Evolutionary conservation across 257 asterid species (phyloP).

Genomic region (Fraxinus quadrangulata): DNA sequence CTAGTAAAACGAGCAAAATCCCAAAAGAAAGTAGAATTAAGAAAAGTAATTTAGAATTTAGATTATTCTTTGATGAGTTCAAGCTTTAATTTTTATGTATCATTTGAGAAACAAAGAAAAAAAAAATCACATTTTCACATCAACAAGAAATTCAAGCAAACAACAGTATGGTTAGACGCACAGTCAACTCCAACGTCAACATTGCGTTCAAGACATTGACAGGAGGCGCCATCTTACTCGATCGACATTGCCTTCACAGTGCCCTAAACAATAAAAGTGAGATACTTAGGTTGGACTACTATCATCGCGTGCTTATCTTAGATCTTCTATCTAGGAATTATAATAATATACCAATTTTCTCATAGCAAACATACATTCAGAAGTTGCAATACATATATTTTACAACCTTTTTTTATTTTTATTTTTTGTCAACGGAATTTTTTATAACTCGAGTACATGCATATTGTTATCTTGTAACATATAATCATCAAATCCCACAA

Average conservation of each 20-base stretch:
- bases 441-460: neutral
- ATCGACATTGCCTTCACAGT: neutral
- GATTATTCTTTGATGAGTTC: neutral
- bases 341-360: neutral
- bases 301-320: neutral
- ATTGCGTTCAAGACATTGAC: neutral
- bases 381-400: neutral
- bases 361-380: neutral
- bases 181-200: neutral
- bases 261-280: neutral
- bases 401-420: neutral
- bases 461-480: neutral
- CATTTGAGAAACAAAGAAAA: neutral
- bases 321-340: neutral
- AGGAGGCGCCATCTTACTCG: neutral
- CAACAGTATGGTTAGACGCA: neutral
- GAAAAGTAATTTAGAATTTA: too few species aligned
- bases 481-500: neutral
- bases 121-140: neutral
- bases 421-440: neutral
- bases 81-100: neutral
- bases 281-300: neutral
- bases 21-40: neutral
- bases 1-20: neutral
- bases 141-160: slow-evolving; percentile 17